Percentiles rank a stretch among this genome's conserved stretches.
Conservation (phyloP, 2,329 filamentous ascomycete species). For the Gnomoniopsis smithogilvyi region DNA sequence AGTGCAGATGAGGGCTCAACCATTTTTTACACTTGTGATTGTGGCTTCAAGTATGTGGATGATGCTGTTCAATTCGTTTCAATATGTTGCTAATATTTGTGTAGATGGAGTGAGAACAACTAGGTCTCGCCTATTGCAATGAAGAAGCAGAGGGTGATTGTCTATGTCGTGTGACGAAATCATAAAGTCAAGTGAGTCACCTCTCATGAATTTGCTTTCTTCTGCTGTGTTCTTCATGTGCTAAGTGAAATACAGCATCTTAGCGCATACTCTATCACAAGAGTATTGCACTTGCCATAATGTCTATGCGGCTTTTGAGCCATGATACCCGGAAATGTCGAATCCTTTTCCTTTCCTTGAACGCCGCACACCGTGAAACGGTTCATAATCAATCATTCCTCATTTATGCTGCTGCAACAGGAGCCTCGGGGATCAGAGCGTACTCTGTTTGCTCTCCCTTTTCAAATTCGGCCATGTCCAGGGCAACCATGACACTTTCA, state of each 20-base stretch:
- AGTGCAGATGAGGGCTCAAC: constrained; percentile 95
- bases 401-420: constrained; percentile 35
- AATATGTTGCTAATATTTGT: constrained; percentile 24
- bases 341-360: background rate
- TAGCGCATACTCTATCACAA: background rate
- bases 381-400: constrained; percentile 16
- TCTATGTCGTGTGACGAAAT: background rate
- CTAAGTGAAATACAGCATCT: background rate
- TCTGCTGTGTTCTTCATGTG: background rate
- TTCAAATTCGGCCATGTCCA: constrained; percentile 98
- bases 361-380: background rate
- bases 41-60: constrained; percentile 70
- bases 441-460: constrained; percentile 86
- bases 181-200: background rate
- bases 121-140: constrained; percentile 27
- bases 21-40: constrained; percentile 85
- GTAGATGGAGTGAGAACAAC: constrained; percentile 59
- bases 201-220: too few species aligned
- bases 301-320: background rate
- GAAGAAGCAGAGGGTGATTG: background rate
- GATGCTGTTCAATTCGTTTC: constrained; percentile 1
- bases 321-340: constrained; percentile 1
- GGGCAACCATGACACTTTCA: constrained; percentile 89
- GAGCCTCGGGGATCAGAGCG: constrained; percentile 74
- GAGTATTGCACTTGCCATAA: background rate